Conservation (phyloP, 371 early-diverging fungal species). For the Nosema muscidifuracis region DNA sequence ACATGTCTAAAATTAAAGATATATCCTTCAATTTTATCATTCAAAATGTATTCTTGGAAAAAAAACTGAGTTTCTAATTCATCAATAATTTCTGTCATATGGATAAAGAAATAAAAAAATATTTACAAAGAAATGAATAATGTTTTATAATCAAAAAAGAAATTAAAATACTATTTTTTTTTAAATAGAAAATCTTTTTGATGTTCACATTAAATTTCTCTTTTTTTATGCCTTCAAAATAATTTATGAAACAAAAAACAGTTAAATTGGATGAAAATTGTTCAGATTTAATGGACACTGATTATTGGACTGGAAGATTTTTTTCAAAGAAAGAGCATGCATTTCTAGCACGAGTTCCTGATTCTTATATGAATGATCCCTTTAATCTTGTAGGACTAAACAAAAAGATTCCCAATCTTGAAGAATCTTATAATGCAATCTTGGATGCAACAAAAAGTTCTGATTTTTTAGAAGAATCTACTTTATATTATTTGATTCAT, state of each 20-base stretch:
- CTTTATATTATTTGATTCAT: conserved; percentile 68
- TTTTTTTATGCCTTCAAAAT: too few species aligned
- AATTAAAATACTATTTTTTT: too few species aligned
- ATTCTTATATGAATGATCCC: conserved; percentile 66
- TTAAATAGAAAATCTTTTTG: too few species aligned
- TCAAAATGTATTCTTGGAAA: conserved; percentile 40
- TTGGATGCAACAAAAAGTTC: conserved; percentile 15
- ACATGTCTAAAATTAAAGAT: conserved; percentile 54
- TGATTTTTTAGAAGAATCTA: conserved; percentile 34
- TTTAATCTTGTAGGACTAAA: conserved; percentile 81
- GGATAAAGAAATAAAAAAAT: too few species aligned
- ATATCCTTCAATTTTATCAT: conserved; percentile 53
- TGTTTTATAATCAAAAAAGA: too few species aligned
- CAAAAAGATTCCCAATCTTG: conserved; percentile 71
- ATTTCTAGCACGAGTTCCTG: conserved; percentile 47
- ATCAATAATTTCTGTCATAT: not conserved
- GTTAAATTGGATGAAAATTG: not conserved
- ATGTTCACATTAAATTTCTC: too few species aligned
- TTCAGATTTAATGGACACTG: not conserved
- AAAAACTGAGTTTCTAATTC: conserved; percentile 56
- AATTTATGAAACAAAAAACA: not conserved
- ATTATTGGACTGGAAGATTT: conserved; percentile 57
- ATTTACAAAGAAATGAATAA: too few species aligned
- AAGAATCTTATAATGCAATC: conserved; percentile 74
- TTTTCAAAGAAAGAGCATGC: conserved; percentile 47